Evolutionary conservation across 352 stramenopile genomes (phyloP), one percentile per base, ranked within the genome.

Genomic region (Blastocystis sp.): DNA sequence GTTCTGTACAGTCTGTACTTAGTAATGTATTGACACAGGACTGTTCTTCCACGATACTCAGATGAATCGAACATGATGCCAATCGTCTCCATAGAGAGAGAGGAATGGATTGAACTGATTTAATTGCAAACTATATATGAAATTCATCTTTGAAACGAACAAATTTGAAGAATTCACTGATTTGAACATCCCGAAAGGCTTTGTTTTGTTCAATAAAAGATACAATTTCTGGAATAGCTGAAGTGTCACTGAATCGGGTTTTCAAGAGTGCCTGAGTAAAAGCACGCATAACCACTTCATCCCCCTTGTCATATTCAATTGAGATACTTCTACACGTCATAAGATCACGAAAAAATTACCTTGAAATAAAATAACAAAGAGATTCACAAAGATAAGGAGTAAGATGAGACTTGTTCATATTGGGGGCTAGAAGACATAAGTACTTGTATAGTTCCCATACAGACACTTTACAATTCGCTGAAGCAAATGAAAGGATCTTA

Each of bases 401-500:
- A 5, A 83, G 39, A 21, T 14, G 11, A 37, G 42, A 65, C 35
- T 51, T 29, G 71, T 83, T 37, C 24, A 21, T 24, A 12, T 27
- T 49, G 14, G 71, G 71, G 29, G 71, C 14, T 32, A 83, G 49
- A 21, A 83, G 21, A n/a, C 27, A 61, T 3, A 83, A 24, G 32
- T 83, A 83, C 12, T 83, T 83, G 49, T 83, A 83, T 4, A 83
- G n/a, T n/a, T 83, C 71, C 46, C 52, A 83, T 0, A 83, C 71
- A 29, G 71, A 83, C 3, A 83, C 51, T n/a, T 67, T 14, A 3
- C 71, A 56, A 24, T 66, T 57, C 3, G 71, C 49, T 6, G 27
- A 11, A 16, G 71, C 63, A 35, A 83, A 63, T 16, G 46, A 32
- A 12, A 51, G 37, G 42, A 83, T 83, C 27, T 63, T 29, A n/a